Evolutionary conservation across 2,329 filamentous ascomycete species (phyloP), one percentile per base, ranked within the genome.

Genomic region (Claviceps citrina): DNA sequence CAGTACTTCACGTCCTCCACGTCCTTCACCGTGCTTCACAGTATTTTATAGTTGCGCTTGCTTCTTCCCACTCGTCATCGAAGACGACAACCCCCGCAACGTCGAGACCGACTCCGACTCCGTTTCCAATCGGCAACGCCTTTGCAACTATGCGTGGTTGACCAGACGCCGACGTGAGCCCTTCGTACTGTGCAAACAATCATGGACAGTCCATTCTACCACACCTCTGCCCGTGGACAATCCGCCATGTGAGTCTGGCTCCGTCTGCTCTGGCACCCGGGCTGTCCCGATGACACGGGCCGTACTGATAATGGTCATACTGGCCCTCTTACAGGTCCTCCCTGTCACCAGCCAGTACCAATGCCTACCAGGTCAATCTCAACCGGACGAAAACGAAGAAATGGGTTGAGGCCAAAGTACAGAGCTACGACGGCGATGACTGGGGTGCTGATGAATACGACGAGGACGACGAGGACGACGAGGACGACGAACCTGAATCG

Each of bases 401-500:
- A 72, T 96, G 89, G 89, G 81, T 89, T 28, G 81, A 93, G 53
- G 89, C 89, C 27, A 89, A 87, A 59, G 70, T 76, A 43, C 78
- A 82, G 51, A 83, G 76, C 54, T 96, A 96, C 54, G 87, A 89
- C 52, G 89, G 87, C 46, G 86, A 93, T 52, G 89, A 94, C 54
- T 95, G 89, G 87, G 89, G 85, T 27, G 81, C 69, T 41, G 76
- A 80, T 27, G 73, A 78, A 7, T 71, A 75, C 43, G 71, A 76
- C 46, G 86, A 93, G 52, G 89, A 94, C 54, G 73, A 78, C 7
- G 71, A 75, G 42, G 71, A 76, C n/a, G 72, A 78, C 40, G n/a
- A n/a, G n/a, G n/a, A n/a, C n/a, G 70, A 73, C 31, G 61, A 66
- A 31, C 59, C 61, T 20, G 59, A 64, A 37, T 61, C 65, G 25